Percentiles rank a stretch among this genome's conserved stretches.
phyloP scores from a whole-genome alignment of 1,284 basidiomycete species.

The Boletus semigastroideus region DNA sequence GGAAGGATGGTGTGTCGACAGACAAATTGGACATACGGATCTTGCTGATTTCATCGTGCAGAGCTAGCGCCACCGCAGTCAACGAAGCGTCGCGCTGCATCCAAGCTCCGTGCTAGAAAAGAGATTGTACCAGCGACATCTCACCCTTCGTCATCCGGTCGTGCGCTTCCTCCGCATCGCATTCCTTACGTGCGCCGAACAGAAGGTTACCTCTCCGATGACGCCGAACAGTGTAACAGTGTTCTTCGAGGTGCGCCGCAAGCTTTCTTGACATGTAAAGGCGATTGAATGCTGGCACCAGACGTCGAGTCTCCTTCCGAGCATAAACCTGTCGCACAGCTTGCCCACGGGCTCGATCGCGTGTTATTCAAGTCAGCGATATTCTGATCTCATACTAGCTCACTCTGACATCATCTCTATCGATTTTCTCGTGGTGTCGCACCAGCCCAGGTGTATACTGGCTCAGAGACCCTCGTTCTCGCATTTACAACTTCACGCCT shows the following conservation, averaged over 20 bases:
- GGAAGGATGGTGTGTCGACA: slow-evolving; percentile 22
- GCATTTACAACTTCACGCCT: slow-evolving; percentile 84
- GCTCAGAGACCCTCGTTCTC: slow-evolving; percentile 83
- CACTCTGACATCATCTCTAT: not conserved
- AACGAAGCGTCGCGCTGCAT: not conserved
- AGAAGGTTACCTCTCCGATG: slow-evolving; percentile 44
- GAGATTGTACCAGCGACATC: slow-evolving; percentile 9
- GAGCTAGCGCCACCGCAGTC: slow-evolving; percentile 26
- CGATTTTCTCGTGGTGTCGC: not conserved
- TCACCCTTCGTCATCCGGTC: slow-evolving; percentile 4
- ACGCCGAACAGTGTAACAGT: slow-evolving; percentile 26
- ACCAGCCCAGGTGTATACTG: slow-evolving; percentile 88
- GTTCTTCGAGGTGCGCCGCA: slow-evolving; percentile 24
- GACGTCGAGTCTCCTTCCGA: slow-evolving; percentile 48
- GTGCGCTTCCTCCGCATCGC: slow-evolving; percentile 20
- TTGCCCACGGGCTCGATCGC: slow-evolving; percentile 79
- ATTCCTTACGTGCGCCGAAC: slow-evolving; percentile 36
- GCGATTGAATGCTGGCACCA: slow-evolving; percentile 22
- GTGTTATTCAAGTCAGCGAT: slow-evolving; percentile 80
- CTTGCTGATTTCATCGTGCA: not conserved
- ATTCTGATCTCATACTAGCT: not conserved
- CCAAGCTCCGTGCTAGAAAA: slow-evolving; percentile 13
- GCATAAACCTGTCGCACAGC: slow-evolving; percentile 61
- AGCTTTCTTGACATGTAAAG: not conserved
- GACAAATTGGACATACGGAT: not conserved